Conservation (phyloP, 441 rosid genomes). For the Gossypium laxum region DNA sequence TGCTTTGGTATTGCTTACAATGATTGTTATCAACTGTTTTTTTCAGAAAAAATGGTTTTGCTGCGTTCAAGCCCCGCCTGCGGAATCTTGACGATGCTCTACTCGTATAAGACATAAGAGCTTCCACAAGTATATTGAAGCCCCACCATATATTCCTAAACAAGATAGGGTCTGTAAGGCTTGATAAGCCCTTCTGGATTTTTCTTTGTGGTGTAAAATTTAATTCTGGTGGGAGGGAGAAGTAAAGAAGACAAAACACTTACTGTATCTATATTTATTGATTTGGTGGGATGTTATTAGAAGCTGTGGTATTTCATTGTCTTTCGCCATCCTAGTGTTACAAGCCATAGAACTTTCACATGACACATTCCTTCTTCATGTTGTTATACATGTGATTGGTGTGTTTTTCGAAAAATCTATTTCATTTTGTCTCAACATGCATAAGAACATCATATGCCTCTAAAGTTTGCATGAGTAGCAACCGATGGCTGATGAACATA, state of each 20-base stretch:
- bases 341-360: constrained; percentile 30
- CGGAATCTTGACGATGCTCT: constrained; percentile 45
- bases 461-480: no score
- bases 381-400: constrained; percentile 26
- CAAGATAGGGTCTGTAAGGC: constrained; percentile 39
- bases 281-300: constrained; percentile 28
- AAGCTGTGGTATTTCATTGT: constrained; percentile 17
- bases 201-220: constrained; percentile 43
- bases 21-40: not conserved
- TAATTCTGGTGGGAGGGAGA: constrained; percentile 29
- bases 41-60: constrained; percentile 86
- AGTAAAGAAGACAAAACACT: constrained; percentile 20
- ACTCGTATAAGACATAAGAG: constrained; percentile 10
- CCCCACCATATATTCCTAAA: constrained; percentile 33
- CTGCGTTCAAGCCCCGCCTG: constrained; percentile 61
- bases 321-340: constrained; percentile 9
- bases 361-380: constrained; percentile 22
- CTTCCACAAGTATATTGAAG: constrained; percentile 23
- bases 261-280: constrained; percentile 47
- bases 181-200: constrained; percentile 36
- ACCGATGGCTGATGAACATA: not conserved
- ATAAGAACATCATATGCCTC: not conserved
- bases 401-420: constrained; percentile 17
- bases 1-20: not conserved
- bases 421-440: not conserved